A percentile compares a stretch with the other conserved stretches of the same genome.
Conservation (phyloP, 202 grass and related monocot genomes). For the Zizania palustris region DNA sequence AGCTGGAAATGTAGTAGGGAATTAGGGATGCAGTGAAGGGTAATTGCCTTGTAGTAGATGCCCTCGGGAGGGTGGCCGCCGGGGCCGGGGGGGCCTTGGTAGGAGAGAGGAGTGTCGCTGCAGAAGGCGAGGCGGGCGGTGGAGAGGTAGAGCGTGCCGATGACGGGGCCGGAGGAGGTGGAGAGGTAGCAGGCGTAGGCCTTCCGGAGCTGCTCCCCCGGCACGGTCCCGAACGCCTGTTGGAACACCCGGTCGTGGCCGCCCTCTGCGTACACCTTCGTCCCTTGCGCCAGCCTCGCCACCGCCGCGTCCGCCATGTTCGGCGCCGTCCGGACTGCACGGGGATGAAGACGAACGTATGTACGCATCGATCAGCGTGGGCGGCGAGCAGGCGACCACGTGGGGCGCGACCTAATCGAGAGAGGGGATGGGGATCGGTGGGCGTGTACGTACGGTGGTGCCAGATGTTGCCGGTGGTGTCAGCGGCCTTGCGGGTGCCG, state of each 20-base stretch:
- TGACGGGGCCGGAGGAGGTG: slow-evolving; percentile 84
- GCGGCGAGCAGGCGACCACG: too few relatives aligned
- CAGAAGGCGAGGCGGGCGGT: slow-evolving; percentile 84
- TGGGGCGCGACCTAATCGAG: background rate
- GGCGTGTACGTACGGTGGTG: slow-evolving; percentile 55
- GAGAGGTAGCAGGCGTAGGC: slow-evolving; percentile 94
- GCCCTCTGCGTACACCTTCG: slow-evolving; percentile 92
- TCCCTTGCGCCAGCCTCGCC: slow-evolving; percentile 83
- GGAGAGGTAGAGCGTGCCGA: slow-evolving; percentile 92
- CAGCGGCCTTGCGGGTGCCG: slow-evolving; percentile 66
- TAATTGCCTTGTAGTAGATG: slow-evolving; percentile 76
- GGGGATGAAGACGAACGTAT: too few relatives aligned
- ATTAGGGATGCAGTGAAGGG: too few relatives aligned
- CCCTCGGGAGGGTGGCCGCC: slow-evolving; percentile 36
- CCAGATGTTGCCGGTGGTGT: slow-evolving; percentile 83
- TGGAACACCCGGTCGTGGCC: slow-evolving; percentile 81
- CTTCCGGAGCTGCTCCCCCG: slow-evolving; percentile 79
- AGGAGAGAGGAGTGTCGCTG: slow-evolving; percentile 73
- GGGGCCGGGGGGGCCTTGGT: slow-evolving; percentile 40
- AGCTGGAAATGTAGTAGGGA: background rate
- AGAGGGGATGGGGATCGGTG: background rate
- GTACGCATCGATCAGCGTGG: background rate
- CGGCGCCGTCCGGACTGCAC: slow-evolving; percentile 76
- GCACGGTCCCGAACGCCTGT: slow-evolving; percentile 71
- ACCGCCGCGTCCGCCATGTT: slow-evolving; percentile 81